Percentiles rank a stretch among this genome's conserved stretches.
Conservation (phyloP, 345 rosid species). For the Draba incana region DNA sequence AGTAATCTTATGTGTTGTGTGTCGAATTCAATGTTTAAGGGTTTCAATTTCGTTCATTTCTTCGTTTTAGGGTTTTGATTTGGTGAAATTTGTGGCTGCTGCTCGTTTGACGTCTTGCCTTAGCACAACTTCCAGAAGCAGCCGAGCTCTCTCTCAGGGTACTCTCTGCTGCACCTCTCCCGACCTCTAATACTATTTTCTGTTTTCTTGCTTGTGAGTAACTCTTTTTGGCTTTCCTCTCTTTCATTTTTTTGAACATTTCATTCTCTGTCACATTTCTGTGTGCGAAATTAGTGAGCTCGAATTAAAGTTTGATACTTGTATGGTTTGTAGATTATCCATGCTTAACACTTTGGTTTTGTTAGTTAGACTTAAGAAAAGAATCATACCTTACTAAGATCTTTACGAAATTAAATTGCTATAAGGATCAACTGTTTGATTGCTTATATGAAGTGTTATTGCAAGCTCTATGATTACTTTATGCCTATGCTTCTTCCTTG, state of each 20-base stretch:
- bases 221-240: slow-evolving; percentile 34
- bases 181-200: slow-evolving; percentile 70
- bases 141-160: slow-evolving; percentile 98
- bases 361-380: background rate
- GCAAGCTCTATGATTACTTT: background rate
- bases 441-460: slow-evolving; percentile 23
- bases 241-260: background rate
- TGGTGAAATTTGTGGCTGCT: too few species aligned
- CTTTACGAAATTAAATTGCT: background rate
- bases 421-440: slow-evolving; percentile 1
- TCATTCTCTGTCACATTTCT: background rate
- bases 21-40: too few species aligned
- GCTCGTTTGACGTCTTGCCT: slow-evolving; percentile 90
- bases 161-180: slow-evolving; percentile 99
- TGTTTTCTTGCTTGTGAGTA: slow-evolving; percentile 67
- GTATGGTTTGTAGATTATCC: background rate
- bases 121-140: slow-evolving; percentile 84
- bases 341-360: slow-evolving; percentile 1
- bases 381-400: background rate
- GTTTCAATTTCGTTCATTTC: too few species aligned
- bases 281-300: background rate
- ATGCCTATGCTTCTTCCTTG: background rate
- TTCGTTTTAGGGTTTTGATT: too few species aligned
- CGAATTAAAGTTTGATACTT: background rate
- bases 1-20: background rate